Evolutionary conservation across 768 basidiomycete genomes (phyloP), one percentile per base, ranked within the genome.

Genomic region (Psilocybe subaeruginosa): DNA sequence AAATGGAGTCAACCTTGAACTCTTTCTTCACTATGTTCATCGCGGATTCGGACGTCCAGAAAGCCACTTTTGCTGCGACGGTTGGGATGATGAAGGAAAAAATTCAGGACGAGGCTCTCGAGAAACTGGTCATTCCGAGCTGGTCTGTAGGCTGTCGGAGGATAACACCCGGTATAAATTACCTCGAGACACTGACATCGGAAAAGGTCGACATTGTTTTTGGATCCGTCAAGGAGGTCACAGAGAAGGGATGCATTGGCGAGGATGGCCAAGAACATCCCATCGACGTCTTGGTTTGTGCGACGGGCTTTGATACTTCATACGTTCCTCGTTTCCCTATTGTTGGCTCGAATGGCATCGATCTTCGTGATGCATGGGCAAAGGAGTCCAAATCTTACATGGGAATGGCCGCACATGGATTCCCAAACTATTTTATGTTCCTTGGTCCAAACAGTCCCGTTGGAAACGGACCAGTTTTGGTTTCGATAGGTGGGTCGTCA

Each of bases 61-160:
- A 68, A 50, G 66, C 63, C 4, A 69, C 66, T 0, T 69, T 62
- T 0, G 64, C 51, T 8, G 62, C 48, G 2, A 72, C 80, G 64
- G 61, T 60, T 7, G 69, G 65, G 8, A 63, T 72, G 47, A 84
- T 85, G 82, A 66, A 72, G 35, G 70, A 73, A 49, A 78, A 77
- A 57, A 70, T 86, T 8, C 50, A 62, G 33, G 76, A 74, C 16
- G 73, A 77, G 61, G 78, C 74, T 54, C 80, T 86, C 45, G 75
- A 76, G 12, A 78, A 78, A 14, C 68, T 76, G 37, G 33, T 77
- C 35, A 72, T 76, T 16, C 76, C 75, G 0, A 66, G 62, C 4
- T 77, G 72, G 63, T 69, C 67, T 17, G 68, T 76, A 0, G 75
- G 76, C 1, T 77, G 76, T 56, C 58, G 74, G 5, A 62, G 76